A percentile compares a stretch with the other conserved stretches of the same genome.
These are phyloP conservation scores for Cystobasidium slooffiae DNA, from an alignment of 1,284 basidiomycete genomes.

Conservation along the genomic window DNA sequence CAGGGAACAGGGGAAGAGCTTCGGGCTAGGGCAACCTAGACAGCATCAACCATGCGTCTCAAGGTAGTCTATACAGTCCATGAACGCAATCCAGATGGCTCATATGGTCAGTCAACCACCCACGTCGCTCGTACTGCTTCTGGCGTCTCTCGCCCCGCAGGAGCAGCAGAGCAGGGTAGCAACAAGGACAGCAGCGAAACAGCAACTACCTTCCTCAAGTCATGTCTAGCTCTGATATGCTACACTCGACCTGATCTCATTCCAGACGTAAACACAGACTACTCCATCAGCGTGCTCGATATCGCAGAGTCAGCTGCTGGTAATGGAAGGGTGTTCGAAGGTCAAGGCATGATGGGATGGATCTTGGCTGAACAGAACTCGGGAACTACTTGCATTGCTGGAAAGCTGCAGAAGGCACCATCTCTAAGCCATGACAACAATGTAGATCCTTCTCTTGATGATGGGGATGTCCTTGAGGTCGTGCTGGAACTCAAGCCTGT, in stretches of 20 bases:
- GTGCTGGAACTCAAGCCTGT: constrained; percentile 41
- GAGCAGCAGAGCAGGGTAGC: background rate
- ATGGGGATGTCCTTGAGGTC: constrained; percentile 21
- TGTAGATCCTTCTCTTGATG: background rate
- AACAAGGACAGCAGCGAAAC: constrained; percentile 7
- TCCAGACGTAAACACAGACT: constrained; percentile 21
- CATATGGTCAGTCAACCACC: constrained; percentile 6
- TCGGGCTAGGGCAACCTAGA: background rate
- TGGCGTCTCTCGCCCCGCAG: constrained; percentile 15
- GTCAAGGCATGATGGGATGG: constrained; percentile 41
- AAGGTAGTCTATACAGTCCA: constrained; percentile 39
- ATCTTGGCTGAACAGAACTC: constrained; percentile 7
- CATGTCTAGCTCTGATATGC: constrained; percentile 36
- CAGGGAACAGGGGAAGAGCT: background rate
- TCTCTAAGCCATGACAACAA: background rate
- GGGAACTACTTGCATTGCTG: constrained; percentile 9
- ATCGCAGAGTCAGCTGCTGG: constrained; percentile 24
- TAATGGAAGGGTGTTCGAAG: constrained; percentile 25
- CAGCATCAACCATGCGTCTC: constrained; percentile 21
- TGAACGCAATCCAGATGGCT: constrained; percentile 1
- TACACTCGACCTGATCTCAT: constrained; percentile 36
- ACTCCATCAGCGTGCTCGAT: constrained; percentile 40
- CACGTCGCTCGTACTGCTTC: constrained; percentile 28
- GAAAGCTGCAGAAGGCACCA: constrained; percentile 6
- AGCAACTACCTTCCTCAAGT: constrained; percentile 16